Evolutionary conservation across 2,329 filamentous ascomycete species (phyloP).

Genomic region (Apiospora kogelbergensis): DNA sequence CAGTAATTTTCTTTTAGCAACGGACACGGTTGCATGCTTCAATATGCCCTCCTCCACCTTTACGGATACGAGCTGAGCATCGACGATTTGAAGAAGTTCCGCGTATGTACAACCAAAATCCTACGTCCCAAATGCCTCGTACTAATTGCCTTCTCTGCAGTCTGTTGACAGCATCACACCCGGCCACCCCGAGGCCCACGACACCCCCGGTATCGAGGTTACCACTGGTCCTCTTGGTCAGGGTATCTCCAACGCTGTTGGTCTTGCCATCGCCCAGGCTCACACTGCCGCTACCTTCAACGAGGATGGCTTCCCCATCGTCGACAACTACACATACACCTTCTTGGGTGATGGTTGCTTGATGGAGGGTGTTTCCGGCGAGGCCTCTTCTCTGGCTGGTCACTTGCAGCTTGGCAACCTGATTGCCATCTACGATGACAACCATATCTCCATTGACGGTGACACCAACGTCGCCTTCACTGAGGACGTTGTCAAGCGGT

Average conservation of each 20-base stretch:
- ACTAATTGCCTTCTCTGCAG: slow-evolving; percentile 28
- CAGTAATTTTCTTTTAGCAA: slow-evolving; percentile 59
- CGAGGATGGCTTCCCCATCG: slow-evolving; percentile 87
- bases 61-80: slow-evolving; percentile 86
- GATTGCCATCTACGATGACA: slow-evolving; percentile 97
- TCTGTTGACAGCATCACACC: slow-evolving; percentile 74
- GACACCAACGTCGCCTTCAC: slow-evolving; percentile 96
- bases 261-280: slow-evolving; percentile 93
- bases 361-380: slow-evolving; percentile 95
- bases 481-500: slow-evolving; percentile 91
- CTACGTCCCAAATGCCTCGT: neutral
- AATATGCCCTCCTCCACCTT: slow-evolving; percentile 96
- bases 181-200: slow-evolving; percentile 94
- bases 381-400: slow-evolving; percentile 89
- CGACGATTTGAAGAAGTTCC: slow-evolving; percentile 94
- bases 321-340: slow-evolving; percentile 95
- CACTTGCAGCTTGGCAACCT: slow-evolving; percentile 98
- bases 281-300: slow-evolving; percentile 92
- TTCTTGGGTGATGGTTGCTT: slow-evolving; percentile 98
- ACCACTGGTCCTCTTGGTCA: slow-evolving; percentile 97
- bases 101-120: slow-evolving; percentile 61
- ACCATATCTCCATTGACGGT: slow-evolving; percentile 94
- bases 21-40: slow-evolving; percentile 98
- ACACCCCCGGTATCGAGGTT: slow-evolving; percentile 95
- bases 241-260: slow-evolving; percentile 95